Base-by-base conservation (phyloP, 176 grass and related monocot genomes). In the Olyra latifolia region DNA sequence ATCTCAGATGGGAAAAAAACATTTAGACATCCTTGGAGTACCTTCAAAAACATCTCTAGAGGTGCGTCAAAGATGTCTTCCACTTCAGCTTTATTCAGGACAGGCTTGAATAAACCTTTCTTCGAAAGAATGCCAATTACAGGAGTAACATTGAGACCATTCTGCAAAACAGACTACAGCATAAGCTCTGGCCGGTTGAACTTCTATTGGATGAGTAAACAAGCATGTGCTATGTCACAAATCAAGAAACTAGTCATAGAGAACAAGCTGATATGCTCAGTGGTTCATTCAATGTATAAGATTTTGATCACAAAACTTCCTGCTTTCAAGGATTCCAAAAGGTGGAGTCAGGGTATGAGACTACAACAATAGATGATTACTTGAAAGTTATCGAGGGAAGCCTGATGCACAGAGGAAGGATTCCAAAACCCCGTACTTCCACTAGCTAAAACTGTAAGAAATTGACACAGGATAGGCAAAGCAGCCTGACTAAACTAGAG, bases 1-100 rank as follows among this genome's bases (percentile, higher is more conserved):
- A 67, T 40, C 35, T 17, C 15, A 80, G 8, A 42, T 20, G 17
- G 30, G 0, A 56, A 67, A 32, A 81, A 10, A 82, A 23, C 11
- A 52, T 45, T 14, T 9, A 39, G 1, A 23, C 8, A 75, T n/a
- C 19, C 10, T 16, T 62, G 19, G 53, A 55, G 1, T 89, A 98
- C 95, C 95, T 93, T 95, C 43, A 98, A 84, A 74, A 98, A 98
- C 95, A 98, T 98, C 69, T 93, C 95, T 7, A 98, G 75, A 52
- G 95, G 95, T 30, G 84, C 95, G 6, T 98, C 90, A 76, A 98
- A 98, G 47, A 98, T 91, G 28, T 91, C 92, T 88, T 95, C 90
- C 53, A 98, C 95, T 88, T 98, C 95, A 44, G 29, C 72, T 55
- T 83, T 71, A 83, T 95, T 98, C 57, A 92, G 62, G 29, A 85